These are phyloP conservation scores for Saccharomycopsis phalli DNA, from an alignment of 1,139 yeast species.

Conservation along the genomic window DNA sequence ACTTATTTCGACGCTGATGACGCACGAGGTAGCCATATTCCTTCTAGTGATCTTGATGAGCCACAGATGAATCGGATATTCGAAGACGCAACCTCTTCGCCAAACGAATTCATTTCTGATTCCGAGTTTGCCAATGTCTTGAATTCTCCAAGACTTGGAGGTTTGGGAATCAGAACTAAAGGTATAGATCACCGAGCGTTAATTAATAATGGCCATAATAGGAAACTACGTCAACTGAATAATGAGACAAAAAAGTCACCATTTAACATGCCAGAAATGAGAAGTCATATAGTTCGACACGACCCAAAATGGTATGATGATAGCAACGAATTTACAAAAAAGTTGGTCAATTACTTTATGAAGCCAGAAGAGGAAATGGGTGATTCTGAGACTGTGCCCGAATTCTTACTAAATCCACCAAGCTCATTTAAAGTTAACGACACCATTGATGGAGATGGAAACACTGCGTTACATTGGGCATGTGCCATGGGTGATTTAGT, in stretches of 20 bases:
- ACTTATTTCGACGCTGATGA: conserved; percentile 10
- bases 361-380: conserved; percentile 50
- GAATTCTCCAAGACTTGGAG: conserved; percentile 23
- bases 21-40: not conserved
- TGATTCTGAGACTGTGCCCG: conserved; percentile 42
- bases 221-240: no score
- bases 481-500: conserved; percentile 80
- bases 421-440: conserved; percentile 65
- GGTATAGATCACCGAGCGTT: conserved; percentile 1
- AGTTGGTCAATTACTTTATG: conserved; percentile 47
- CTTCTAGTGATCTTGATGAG: conserved; percentile 12
- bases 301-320: conserved; percentile 25
- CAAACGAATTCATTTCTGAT: conserved; percentile 30
- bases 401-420: conserved; percentile 62
- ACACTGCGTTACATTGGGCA: conserved; percentile 96
- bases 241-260: not conserved
- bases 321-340: conserved; percentile 32
- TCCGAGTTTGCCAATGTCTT: conserved; percentile 34
- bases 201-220: conserved; percentile 2
- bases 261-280: not conserved
- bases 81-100: conserved; percentile 24
- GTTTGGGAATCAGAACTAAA: conserved; percentile 8
- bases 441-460: conserved; percentile 90
- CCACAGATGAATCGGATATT: conserved; percentile 1
- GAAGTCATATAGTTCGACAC: conserved; percentile 1